Evolutionary conservation across 148 eudicot species (phyloP).

Genomic region (Rhododendron ferrugineum): DNA sequence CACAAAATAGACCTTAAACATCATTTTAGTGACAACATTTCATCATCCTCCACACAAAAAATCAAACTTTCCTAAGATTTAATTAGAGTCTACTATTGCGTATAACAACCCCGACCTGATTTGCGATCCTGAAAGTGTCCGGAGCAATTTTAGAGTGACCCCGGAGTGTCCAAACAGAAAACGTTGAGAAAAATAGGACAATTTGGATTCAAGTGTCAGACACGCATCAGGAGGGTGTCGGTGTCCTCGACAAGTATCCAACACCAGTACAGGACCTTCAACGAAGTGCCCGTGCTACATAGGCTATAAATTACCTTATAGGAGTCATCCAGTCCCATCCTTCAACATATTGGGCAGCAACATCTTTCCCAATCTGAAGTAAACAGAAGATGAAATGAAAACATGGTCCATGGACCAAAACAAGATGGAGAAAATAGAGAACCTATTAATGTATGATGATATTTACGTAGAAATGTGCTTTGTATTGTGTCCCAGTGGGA

Average conservation of each 20-base stretch:
- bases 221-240: neutral
- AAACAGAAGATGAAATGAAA: neutral
- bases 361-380: constrained; percentile 90
- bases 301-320: constrained; percentile 54
- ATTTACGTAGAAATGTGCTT: neutral
- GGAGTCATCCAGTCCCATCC: constrained; percentile 99
- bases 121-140: neutral
- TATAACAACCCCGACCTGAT: neutral
- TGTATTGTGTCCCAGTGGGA: neutral
- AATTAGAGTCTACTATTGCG: neutral
- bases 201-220: neutral
- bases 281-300: neutral
- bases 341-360: constrained; percentile 90
- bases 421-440: neutral
- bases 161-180: neutral
- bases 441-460: neutral
- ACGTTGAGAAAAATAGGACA: neutral
- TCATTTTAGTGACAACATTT: too few relatives aligned
- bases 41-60: neutral
- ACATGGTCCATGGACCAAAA: neutral
- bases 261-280: too few relatives aligned
- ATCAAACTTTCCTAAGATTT: neutral
- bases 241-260: too few relatives aligned
- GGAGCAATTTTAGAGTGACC: neutral
- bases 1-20: too few relatives aligned